A percentile compares a stretch with the other conserved stretches of the same genome.
Evolutionary conservation across 139 green algal species (phyloP).

Genomic region (Picochlorum sp.): DNA sequence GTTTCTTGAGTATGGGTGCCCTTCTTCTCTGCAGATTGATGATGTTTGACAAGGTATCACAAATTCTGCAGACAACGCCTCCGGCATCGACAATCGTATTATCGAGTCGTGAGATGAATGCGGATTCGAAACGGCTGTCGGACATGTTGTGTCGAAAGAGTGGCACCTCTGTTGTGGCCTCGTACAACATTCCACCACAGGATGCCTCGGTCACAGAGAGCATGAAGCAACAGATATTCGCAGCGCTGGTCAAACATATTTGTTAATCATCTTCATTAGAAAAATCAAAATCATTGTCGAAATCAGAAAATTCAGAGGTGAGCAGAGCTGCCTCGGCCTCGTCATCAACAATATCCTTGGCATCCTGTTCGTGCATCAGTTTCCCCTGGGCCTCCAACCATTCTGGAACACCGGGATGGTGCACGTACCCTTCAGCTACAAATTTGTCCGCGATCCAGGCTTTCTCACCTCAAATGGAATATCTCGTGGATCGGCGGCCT

Average conservation of each 20-base stretch:
- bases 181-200: neutral
- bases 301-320: slow-evolving; percentile 24
- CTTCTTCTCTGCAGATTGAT: too few species aligned
- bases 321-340: slow-evolving; percentile 19
- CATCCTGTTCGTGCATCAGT: slow-evolving; percentile 22
- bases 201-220: neutral
- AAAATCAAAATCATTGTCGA: slow-evolving; percentile 14
- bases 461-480: slow-evolving; percentile 9
- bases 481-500: slow-evolving; percentile 18
- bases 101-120: neutral
- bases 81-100: neutral
- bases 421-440: slow-evolving; percentile 2
- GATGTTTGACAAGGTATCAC: neutral
- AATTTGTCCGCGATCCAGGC: slow-evolving; percentile 1
- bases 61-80: slow-evolving; percentile 2
- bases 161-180: neutral
- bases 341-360: slow-evolving; percentile 4
- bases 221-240: slow-evolving; percentile 17
- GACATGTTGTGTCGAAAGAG: neutral
- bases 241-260: slow-evolving; percentile 11
- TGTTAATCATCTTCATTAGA: neutral
- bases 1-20: too few species aligned
- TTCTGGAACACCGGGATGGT: slow-evolving; percentile 13
- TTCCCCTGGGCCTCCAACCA: slow-evolving; percentile 14
- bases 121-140: slow-evolving; percentile 5